Percentiles rank a stretch among this genome's conserved stretches.
phyloP scores from a whole-genome alignment of 805 yeast genomes.

The Kodamaea sagamina region DNA sequence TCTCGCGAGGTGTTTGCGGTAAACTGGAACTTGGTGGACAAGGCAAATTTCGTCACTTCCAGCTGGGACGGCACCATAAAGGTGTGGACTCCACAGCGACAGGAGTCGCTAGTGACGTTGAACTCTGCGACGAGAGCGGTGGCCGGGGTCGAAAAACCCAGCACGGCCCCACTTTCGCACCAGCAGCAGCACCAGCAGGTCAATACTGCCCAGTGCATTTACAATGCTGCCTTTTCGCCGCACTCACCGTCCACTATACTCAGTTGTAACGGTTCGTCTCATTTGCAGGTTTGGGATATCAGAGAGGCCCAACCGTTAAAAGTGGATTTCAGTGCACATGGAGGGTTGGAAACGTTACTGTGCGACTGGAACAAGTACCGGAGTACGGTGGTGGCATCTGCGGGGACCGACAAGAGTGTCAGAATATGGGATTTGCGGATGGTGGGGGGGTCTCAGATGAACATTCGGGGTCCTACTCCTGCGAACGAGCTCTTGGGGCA shows the following conservation, averaged over 20 bases:
- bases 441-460: slow-evolving; percentile 43
- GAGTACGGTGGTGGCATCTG: slow-evolving; percentile 76
- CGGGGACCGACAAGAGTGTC: slow-evolving; percentile 86
- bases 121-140: slow-evolving; percentile 1
- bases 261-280: slow-evolving; percentile 74
- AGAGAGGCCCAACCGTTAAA: slow-evolving; percentile 65
- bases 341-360: slow-evolving; percentile 75
- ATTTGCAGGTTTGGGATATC: slow-evolving; percentile 78
- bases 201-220: slow-evolving; percentile 61
- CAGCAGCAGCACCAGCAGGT: slow-evolving; percentile 33
- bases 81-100: slow-evolving; percentile 69
- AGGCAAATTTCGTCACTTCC: slow-evolving; percentile 67
- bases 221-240: slow-evolving; percentile 80
- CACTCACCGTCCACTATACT: slow-evolving; percentile 72
- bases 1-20: slow-evolving; percentile 70
- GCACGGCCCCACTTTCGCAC: slow-evolving; percentile 36
- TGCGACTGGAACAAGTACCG: slow-evolving; percentile 93
- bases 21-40: slow-evolving; percentile 72
- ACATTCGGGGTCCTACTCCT: slow-evolving; percentile 62
- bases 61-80: slow-evolving; percentile 94
- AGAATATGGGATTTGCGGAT: slow-evolving; percentile 88
- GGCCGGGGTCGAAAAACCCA: slow-evolving; percentile 5
- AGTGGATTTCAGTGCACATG: slow-evolving; percentile 67
- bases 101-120: slow-evolving; percentile 58
- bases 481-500: slow-evolving; percentile 81